Evolutionary conservation across 1,284 basidiomycete species (phyloP), one percentile per base, ranked within the genome.

Genomic region (Pulveroboletus sp.): DNA sequence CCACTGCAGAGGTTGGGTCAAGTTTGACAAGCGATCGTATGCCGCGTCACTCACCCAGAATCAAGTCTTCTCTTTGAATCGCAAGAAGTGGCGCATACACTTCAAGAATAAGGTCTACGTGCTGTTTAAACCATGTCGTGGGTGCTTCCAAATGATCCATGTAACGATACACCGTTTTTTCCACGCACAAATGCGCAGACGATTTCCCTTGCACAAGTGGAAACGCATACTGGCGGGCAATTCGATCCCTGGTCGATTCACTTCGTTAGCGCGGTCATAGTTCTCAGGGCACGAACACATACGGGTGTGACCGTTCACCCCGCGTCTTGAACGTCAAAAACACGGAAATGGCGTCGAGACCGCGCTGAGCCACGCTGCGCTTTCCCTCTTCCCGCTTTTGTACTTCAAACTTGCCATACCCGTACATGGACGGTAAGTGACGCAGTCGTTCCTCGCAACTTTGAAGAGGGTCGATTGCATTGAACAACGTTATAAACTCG

Each of bases 91-190:
- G 65, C 2, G 80, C 81, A 65, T 81, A 90, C 7, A 80, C 70
- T 48, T 80, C 69, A 66, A 91, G 60, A 58, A 93, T 85, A 15
- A 75, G 68, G 60, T 87, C 81, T n/a, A 84, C 80, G 62, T 91
- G 85, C 2, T 78, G 79, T 52, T 82, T 81, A 66, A 93, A 87
- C 87, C 91, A 92, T 55, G 73, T 79, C 68, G 83, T 86, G 0
- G 88, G 82, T 17, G 81, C 80, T 22, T 81, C 78, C 28, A 87
- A 67, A 29, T 79, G 77, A 44, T 84, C 78, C 60, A 91, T 77
- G 65, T 86, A 91, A 18, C 78, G 78, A 66, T 91, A 89, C 52
- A 83, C 75, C 3, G 85, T 86, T 40, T 82, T 77, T 65, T 92
- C 91, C 0, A 85, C 79, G 59, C 83, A 84, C 42, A 92, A 65